A percentile compares a stretch with the other conserved stretches of the same genome.
These are phyloP conservation scores for Hypoxylon rickii DNA, from an alignment of 495 filamentous ascomycete species.

Conservation along the genomic window DNA sequence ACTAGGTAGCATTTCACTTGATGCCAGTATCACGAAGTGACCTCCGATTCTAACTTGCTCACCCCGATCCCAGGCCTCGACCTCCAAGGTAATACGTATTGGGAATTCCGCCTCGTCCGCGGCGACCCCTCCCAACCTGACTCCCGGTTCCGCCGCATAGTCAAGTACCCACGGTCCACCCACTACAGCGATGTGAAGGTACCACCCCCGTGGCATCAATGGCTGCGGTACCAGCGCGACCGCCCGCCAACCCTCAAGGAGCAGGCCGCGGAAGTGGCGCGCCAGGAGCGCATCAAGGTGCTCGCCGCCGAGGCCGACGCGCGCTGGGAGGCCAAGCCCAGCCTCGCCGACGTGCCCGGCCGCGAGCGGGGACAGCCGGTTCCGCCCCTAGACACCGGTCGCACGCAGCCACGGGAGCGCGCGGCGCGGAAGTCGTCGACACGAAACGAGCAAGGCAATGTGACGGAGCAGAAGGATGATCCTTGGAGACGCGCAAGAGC, in stretches of 20 bases:
- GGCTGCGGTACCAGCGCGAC: constrained; percentile 82
- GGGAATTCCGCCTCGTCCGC: constrained; percentile 79
- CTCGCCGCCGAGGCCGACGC: constrained; percentile 81
- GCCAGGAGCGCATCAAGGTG: constrained; percentile 70
- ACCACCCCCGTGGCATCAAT: constrained; percentile 89
- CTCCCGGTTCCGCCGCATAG: constrained; percentile 60
- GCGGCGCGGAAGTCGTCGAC: constrained; percentile 26
- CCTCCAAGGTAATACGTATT: constrained; percentile 88
- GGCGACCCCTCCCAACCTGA: constrained; percentile 53
- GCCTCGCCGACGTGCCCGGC: constrained; percentile 35
- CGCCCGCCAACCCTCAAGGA: constrained; percentile 75
- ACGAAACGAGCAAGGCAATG: constrained; percentile 33
- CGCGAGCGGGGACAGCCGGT: constrained; percentile 17
- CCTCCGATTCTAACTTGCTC: constrained; percentile 7
- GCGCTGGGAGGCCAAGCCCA: constrained; percentile 79
- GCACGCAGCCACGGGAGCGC: constrained; percentile 12
- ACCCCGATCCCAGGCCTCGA: constrained; percentile 67
- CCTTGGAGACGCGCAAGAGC: constrained; percentile 64
- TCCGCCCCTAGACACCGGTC: constrained; percentile 11
- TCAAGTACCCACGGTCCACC: constrained; percentile 63
- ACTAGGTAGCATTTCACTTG: constrained; percentile 23
- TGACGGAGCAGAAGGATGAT: constrained; percentile 47
- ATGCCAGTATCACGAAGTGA: constrained; percentile 2
- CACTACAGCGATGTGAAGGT: constrained; percentile 68
- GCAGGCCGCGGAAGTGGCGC: constrained; percentile 68